phyloP scores from a whole-genome alignment of 129 eudicot genomes.

The Pittosporum tobira region DNA sequence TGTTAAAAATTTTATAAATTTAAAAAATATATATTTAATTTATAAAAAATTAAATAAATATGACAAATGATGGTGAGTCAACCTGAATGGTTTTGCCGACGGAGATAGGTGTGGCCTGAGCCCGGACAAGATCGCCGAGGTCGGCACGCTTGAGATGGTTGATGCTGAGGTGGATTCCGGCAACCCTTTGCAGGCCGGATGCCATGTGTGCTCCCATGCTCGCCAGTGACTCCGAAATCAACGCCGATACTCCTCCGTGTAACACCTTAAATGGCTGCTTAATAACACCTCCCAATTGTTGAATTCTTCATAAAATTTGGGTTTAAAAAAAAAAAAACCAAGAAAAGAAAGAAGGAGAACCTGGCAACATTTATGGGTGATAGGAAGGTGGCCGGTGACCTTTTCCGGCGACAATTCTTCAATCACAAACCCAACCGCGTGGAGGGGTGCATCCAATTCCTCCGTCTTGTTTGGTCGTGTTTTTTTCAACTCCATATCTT shows the following conservation, averaged over 20 bases:
- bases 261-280: slow-evolving; percentile 77
- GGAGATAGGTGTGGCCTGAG: slow-evolving; percentile 67
- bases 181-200: slow-evolving; percentile 68
- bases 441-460: slow-evolving; percentile 53
- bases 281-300: background rate
- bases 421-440: slow-evolving; percentile 56
- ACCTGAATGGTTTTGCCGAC: slow-evolving; percentile 78
- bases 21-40: too few relatives aligned
- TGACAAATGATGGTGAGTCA: too few relatives aligned
- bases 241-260: slow-evolving; percentile 93
- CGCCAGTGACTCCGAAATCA: slow-evolving; percentile 70
- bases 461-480: slow-evolving; percentile 33
- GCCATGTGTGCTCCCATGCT: slow-evolving; percentile 87
- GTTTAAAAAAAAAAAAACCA: background rate
- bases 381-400: slow-evolving; percentile 60
- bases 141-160: slow-evolving; percentile 64
- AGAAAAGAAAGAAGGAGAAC: slow-evolving; percentile 1
- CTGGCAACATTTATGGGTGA: slow-evolving; percentile 70
- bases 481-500: slow-evolving; percentile 7
- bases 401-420: slow-evolving; percentile 42
- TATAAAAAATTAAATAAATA: too few relatives aligned
- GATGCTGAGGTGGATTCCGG: slow-evolving; percentile 75
- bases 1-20: too few relatives aligned
- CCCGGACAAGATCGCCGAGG: slow-evolving; percentile 62
- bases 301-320: too few relatives aligned